phyloP scores from a whole-genome alignment of 2,329 filamentous ascomycete species.

The Fusarium solani-melongenae region DNA sequence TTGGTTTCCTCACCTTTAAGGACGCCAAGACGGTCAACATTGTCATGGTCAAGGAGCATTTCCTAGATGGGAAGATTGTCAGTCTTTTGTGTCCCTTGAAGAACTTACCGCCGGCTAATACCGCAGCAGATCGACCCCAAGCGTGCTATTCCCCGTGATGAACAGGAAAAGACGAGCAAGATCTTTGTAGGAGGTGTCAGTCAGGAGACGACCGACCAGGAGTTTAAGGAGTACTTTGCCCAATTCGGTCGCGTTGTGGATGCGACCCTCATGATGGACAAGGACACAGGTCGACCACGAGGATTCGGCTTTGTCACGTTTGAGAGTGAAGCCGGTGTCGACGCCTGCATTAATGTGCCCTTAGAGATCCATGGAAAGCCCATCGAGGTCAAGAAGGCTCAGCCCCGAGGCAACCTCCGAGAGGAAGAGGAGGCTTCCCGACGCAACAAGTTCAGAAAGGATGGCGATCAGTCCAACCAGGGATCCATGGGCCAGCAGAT shows the following conservation, averaged over 20 bases:
- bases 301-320: slow-evolving; percentile 99
- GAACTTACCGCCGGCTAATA: slow-evolving; percentile 33
- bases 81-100: slow-evolving; percentile 50
- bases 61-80: slow-evolving; percentile 98
- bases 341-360: slow-evolving; percentile 85
- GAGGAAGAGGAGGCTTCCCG: slow-evolving; percentile 84
- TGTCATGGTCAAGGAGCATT: slow-evolving; percentile 99
- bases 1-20: slow-evolving; percentile 97
- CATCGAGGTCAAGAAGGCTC: slow-evolving; percentile 98
- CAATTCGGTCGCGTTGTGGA: slow-evolving; percentile 97
- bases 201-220: slow-evolving; percentile 94
- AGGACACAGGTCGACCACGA: slow-evolving; percentile 95
- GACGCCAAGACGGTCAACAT: slow-evolving; percentile 98
- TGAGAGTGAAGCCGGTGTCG: slow-evolving; percentile 93
- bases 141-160: slow-evolving; percentile 94
- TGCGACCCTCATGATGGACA: slow-evolving; percentile 99
- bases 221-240: slow-evolving; percentile 97
- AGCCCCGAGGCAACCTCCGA: slow-evolving; percentile 92
- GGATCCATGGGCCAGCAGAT: slow-evolving; percentile 55
- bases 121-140: slow-evolving; percentile 89
- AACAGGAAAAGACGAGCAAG: slow-evolving; percentile 98
- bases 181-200: slow-evolving; percentile 98
- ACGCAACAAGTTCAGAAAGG: slow-evolving; percentile 70
- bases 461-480: slow-evolving; percentile 57
- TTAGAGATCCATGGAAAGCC: slow-evolving; percentile 95